A percentile compares a stretch with the other conserved stretches of the same genome.
phyloP scores from a whole-genome alignment of 352 stramenopile genomes.

The Phytophthora macrochlamydospora region DNA sequence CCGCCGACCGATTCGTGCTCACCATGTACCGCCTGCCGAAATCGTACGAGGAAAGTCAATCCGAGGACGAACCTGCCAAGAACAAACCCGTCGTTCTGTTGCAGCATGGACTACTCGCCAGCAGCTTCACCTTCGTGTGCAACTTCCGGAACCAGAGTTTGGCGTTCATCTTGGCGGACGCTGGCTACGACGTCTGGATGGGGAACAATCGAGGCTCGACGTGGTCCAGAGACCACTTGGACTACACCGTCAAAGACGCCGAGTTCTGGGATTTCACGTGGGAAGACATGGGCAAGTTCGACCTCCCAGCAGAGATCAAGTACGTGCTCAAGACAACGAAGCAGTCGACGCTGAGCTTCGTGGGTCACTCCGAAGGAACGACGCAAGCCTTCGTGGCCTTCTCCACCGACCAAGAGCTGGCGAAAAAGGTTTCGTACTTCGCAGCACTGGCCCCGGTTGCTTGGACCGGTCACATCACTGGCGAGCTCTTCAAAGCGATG shows the following conservation, averaged over 20 bases:
- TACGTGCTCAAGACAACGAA: constrained; percentile 41
- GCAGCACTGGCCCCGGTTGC: constrained; percentile 48
- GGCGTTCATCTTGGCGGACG: constrained; percentile 52
- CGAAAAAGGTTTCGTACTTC: constrained; percentile 56
- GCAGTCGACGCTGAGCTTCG: constrained; percentile 41
- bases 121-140: constrained; percentile 52
- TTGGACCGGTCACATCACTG: constrained; percentile 37
- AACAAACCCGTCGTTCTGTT: constrained; percentile 53
- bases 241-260: constrained; percentile 34
- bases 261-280: constrained; percentile 62
- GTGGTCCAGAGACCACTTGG: constrained; percentile 53
- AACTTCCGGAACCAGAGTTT: constrained; percentile 62
- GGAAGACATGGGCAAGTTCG: constrained; percentile 57
- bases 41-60: constrained; percentile 45
- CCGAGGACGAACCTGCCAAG: not conserved
- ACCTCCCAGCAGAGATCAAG: constrained; percentile 54
- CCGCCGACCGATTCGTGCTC: constrained; percentile 54
- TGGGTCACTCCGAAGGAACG: constrained; percentile 57
- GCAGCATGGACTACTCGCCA: constrained; percentile 57
- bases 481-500: too few species aligned
- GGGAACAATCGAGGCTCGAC: constrained; percentile 64
- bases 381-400: constrained; percentile 57
- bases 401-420: constrained; percentile 47
- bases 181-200: constrained; percentile 62
- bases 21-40: constrained; percentile 60